A percentile compares a stretch with the other conserved stretches of the same genome.
Conservation (phyloP, 768 basidiomycete genomes). For the Boletus reticuloceps region DNA sequence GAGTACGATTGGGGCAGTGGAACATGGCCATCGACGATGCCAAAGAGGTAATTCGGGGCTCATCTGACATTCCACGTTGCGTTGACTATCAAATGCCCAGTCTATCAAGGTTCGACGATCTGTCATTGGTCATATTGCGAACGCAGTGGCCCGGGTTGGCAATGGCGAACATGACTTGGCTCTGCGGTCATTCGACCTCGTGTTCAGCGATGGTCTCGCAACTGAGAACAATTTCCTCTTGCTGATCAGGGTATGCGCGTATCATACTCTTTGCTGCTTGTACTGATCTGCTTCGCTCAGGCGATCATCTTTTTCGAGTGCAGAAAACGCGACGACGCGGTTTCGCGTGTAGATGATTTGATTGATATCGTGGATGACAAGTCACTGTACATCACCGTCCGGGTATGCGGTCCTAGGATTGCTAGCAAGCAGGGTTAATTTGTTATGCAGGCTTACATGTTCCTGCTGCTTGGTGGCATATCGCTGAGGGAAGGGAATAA, state of each 20-base stretch:
- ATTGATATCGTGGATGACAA: too few species aligned
- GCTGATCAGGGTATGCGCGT: not conserved
- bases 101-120: conserved; percentile 10
- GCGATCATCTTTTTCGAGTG: too few species aligned
- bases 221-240: conserved; percentile 3
- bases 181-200: conserved; percentile 1
- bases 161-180: not conserved
- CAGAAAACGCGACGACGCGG: too few species aligned
- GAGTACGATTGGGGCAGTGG: not conserved
- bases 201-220: not conserved
- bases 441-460: too few species aligned
- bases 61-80: too few species aligned
- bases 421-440: too few species aligned
- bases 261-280: too few species aligned
- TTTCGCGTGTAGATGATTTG: too few species aligned
- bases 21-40: conserved; percentile 4
- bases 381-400: too few species aligned
- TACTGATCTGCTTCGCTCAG: too few species aligned
- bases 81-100: not conserved
- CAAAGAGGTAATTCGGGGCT: not conserved
- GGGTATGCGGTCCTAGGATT: too few species aligned
- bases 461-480: not conserved
- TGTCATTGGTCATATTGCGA: conserved; percentile 8
- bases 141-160: not conserved
- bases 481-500: too few species aligned